phyloP scores from a whole-genome alignment of 2,329 filamentous ascomycete genomes.

The Ascochyta viciae-villosae region DNA sequence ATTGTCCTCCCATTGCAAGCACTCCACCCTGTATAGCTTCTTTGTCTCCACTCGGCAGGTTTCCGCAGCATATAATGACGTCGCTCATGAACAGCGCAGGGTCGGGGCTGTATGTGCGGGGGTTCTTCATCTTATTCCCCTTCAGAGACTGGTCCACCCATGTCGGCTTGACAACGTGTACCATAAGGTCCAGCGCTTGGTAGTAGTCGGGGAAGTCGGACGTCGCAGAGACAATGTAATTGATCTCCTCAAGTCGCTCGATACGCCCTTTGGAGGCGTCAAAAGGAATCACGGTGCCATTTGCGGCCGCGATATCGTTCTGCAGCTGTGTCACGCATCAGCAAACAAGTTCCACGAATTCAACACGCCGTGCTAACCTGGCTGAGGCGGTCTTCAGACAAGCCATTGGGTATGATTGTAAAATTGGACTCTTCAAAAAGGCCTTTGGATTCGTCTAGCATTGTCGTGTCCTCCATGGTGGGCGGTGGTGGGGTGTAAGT shows the following conservation, averaged over 20 bases:
- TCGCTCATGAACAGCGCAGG: constrained; percentile 88
- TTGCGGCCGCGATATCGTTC: constrained; percentile 55
- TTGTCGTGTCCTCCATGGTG: constrained; percentile 44
- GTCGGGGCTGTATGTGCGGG: constrained; percentile 88
- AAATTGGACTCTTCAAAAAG: constrained; percentile 52
- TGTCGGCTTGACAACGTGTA: constrained; percentile 80
- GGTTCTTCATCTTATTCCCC: constrained; percentile 74
- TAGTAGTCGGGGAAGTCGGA: constrained; percentile 92
- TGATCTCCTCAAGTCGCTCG: constrained; percentile 56
- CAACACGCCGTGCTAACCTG: constrained; percentile 39
- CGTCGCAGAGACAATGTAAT: constrained; percentile 75
- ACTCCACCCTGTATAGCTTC: constrained; percentile 92
- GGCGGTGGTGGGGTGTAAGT: constrained; percentile 9
- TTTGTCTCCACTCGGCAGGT: constrained; percentile 84
- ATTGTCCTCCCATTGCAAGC: constrained; percentile 85
- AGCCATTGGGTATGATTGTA: constrained; percentile 53
- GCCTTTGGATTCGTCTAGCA: constrained; percentile 38
- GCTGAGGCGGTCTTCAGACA: constrained; percentile 37
- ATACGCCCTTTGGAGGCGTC: constrained; percentile 50
- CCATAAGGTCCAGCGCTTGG: constrained; percentile 75
- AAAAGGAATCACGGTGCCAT: constrained; percentile 56
- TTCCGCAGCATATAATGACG: constrained; percentile 81
- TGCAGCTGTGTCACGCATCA: constrained; percentile 52
- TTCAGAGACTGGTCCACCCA: constrained; percentile 79
- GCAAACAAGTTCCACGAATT: constrained; percentile 1